Evolutionary conservation across 768 basidiomycete species (phyloP), one percentile per base, ranked within the genome.

Genomic region (Clathrus columnatus): DNA sequence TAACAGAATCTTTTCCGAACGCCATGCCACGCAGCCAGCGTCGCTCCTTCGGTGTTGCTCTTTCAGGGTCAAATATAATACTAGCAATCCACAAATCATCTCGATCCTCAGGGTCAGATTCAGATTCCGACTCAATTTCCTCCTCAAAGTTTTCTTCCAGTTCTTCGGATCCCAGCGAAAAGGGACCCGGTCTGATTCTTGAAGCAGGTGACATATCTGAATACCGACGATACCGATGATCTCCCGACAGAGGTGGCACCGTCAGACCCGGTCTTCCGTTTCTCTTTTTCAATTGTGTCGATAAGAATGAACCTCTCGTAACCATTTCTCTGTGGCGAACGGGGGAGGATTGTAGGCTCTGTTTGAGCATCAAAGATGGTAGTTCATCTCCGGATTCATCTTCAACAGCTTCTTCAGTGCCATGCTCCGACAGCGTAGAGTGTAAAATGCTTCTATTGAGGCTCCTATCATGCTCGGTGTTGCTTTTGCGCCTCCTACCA

Each of bases 1-100:
- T 76, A 16, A 73, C 65, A 49, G 81, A 76, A 48, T 89, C 85
- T 67, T 87, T 90, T 1, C 84, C 85, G 27, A 87, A 83, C 2
- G 85, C 85, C 83, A 97, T 96, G n/a, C 84, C 86, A n/a, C 82
- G 77, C 53, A 96, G 71, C 91, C 92, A 95, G 51, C 80, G 77
- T 47, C 85, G 76, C 68, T 95, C 84, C 56, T 84, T 68, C 18
- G 85, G 79, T 17, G 84, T 90, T 17, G 92, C 92, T 43, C 83
- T 75, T 1, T 82, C 85, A 20, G 93, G 93, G 68, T 91, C 87
- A 55, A 77, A 75, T 45, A 95, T 91, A 69, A 95, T 60, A 24
- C 52, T 82, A 2, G 85, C 79, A 5, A 83, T 74, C 53, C 67
- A 66, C 28, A 76, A 61, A 47, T 74, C 70, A 60, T 79, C 75